Conservation (phyloP, 192 early-diverging fungal genomes). For the Backusella macrospora region DNA sequence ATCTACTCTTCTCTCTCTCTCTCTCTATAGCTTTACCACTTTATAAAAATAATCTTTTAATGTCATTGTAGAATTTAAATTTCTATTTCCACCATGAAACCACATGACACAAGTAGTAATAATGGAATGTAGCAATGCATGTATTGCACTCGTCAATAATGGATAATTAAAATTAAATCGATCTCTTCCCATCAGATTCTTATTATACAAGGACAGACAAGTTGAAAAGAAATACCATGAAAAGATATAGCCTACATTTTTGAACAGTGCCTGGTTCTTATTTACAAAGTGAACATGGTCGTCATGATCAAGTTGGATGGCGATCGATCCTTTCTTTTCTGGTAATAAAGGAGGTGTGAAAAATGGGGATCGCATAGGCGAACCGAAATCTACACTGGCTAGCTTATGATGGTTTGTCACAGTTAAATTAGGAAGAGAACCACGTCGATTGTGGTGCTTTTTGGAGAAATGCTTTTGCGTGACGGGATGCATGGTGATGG, state of each 20-base stretch:
- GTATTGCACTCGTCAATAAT: slow-evolving; percentile 76
- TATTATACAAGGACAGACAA: slow-evolving; percentile 81
- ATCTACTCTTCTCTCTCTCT: background rate
- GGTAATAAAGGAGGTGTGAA: background rate
- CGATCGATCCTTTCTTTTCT: background rate
- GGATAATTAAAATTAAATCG: slow-evolving; percentile 77
- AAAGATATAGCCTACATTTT: slow-evolving; percentile 51
- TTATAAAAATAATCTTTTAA: slow-evolving; percentile 34
- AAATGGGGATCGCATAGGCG: background rate
- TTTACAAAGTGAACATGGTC: background rate
- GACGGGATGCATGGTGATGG: slow-evolving; percentile 13
- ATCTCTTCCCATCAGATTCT: slow-evolving; percentile 76
- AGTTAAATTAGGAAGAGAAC: background rate
- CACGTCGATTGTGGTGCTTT: slow-evolving; percentile 3
- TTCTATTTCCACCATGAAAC: slow-evolving; percentile 29
- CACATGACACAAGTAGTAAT: slow-evolving; percentile 60
- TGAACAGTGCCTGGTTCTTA: slow-evolving; percentile 6
- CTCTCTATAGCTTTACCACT: slow-evolving; percentile 32
- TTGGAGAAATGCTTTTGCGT: slow-evolving; percentile 1
- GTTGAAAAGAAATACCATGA: slow-evolving; percentile 82
- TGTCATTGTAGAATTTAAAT: slow-evolving; percentile 23
- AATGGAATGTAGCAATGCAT: slow-evolving; percentile 70
- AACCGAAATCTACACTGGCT: background rate
- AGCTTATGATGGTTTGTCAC: background rate
- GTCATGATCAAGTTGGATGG: background rate